Evolutionary conservation across 768 basidiomycete genomes (phyloP).

Genomic region (Clathrus columnatus): DNA sequence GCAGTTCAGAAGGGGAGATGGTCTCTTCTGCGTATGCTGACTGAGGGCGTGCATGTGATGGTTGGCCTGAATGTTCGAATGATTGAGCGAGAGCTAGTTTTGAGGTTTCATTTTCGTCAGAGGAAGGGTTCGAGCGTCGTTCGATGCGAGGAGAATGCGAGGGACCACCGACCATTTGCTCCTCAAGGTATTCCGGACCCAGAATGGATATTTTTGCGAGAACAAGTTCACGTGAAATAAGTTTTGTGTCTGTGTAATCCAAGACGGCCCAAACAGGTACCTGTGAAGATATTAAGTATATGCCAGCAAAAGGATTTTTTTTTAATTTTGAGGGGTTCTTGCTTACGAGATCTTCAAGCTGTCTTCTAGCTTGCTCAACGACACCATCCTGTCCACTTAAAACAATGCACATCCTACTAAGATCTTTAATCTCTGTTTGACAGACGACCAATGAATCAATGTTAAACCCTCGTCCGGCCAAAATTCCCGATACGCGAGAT

Average conservation of each 20-base stretch:
- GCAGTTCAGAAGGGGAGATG: conserved; percentile 72
- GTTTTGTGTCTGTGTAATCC: conserved; percentile 90
- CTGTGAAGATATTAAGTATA: too few species aligned
- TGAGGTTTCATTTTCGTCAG: conserved; percentile 13
- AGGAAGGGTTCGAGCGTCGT: conserved; percentile 16
- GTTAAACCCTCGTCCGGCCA: conserved; percentile 97
- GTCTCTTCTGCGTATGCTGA: conserved; percentile 30
- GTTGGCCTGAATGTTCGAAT: conserved; percentile 47
- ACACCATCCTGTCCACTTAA: conserved; percentile 95
- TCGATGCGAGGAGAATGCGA: conserved; percentile 63
- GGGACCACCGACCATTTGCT: conserved; percentile 79
- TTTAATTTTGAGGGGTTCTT: too few species aligned
- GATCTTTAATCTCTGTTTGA: conserved; percentile 92
- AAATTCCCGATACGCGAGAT: conserved; percentile 93
- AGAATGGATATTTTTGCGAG: conserved; percentile 96
- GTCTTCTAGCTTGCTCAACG: conserved; percentile 92
- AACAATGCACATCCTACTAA: conserved; percentile 97
- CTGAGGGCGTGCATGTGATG: conserved; percentile 25
- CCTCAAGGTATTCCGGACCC: conserved; percentile 92
- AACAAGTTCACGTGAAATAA: conserved; percentile 87
- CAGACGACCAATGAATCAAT: conserved; percentile 98
- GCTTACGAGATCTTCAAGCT: conserved; percentile 91
- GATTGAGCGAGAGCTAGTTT: conserved; percentile 66
- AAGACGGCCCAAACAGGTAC: conserved; percentile 99
- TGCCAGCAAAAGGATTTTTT: too few species aligned